Evolutionary conservation across 1,284 basidiomycete species (phyloP), one percentile per base, ranked within the genome.

Genomic region (Entoloma clypeatum): DNA sequence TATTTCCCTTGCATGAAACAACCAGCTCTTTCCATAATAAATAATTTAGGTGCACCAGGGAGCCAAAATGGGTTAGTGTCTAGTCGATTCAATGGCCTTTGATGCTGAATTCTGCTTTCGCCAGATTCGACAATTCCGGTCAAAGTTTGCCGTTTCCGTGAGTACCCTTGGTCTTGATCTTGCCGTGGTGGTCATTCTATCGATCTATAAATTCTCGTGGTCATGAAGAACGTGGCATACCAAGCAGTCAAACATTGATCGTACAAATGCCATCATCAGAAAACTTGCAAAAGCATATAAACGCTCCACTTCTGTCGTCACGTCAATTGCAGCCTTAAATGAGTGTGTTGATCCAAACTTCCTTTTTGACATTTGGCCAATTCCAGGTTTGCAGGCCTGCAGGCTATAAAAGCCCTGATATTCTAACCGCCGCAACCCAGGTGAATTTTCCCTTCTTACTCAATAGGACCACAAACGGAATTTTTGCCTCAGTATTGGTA

Each of bases 111-210:
- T 37, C 16, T 16, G 18, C 19, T 19, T 24, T 16, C 13, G 48
- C 18, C 41, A 86, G 83, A n/a, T 92, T 80, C 56, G 92, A 94
- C 60, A 93, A 93, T 59, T 90, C 86, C 31, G 93, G 93, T 9
- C 81, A 84, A 29, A 75, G 68, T 41, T 71, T 82, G 38, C 52
- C 67, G 11, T 72, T 56, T 44, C 84, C 87, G 59, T 75, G 44
- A 48, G 69, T 60, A 11, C 23, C 24, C 13, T 11, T 16, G 6
- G 19, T 23, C 39, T 14, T 25, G 3, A 3, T 27, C 26, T 5
- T 14, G 11, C 4, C 36, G 23, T 26, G 17, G 46, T 38, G n/a
- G 26, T 25, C 23, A 39, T 31, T 43, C n/a, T 14, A 35, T 31
- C 21, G 11, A 41, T 36, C 5, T 36, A n/a, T 17, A 28, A 18